Percentiles rank a stretch among this genome's conserved stretches.
These are phyloP conservation scores for Heracleum sosnowskyi DNA, from an alignment of 129 eudicot genomes.

Conservation along the genomic window DNA sequence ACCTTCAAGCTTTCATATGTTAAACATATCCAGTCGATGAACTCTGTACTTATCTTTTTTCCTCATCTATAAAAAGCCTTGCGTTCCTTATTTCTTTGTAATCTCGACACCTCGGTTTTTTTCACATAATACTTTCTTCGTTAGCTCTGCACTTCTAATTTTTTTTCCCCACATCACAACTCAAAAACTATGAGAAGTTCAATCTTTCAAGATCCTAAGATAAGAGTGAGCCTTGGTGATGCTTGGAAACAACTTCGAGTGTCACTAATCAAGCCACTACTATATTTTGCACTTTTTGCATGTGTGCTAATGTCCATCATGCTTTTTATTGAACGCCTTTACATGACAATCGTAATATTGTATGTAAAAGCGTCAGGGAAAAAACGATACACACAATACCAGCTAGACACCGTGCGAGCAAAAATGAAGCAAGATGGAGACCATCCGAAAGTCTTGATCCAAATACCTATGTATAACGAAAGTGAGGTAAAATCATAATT, in stretches of 20 bases:
- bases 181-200: constrained; percentile 40
- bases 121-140: neutral
- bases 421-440: constrained; percentile 49
- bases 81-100: neutral
- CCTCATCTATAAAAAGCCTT: neutral
- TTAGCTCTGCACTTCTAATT: neutral
- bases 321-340: constrained; percentile 54
- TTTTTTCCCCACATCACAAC: constrained; percentile 1
- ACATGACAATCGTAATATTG: constrained; percentile 56
- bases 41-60: constrained; percentile 3
- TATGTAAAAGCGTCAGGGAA: constrained; percentile 39
- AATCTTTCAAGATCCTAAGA: constrained; percentile 27
- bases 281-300: neutral
- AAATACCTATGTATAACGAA: constrained; percentile 78
- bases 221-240: constrained; percentile 30
- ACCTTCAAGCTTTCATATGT: neutral
- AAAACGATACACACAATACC: constrained; percentile 63
- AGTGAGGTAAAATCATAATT: constrained; percentile 47
- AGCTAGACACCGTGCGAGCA: constrained; percentile 48
- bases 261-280: constrained; percentile 3
- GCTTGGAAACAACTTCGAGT: constrained; percentile 46
- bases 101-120: neutral
- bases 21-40: neutral
- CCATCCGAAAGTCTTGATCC: constrained; percentile 60
- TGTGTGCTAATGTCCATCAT: constrained; percentile 14